A percentile compares a stretch with the other conserved stretches of the same genome.
Evolutionary conservation across 2,329 filamentous ascomycete genomes (phyloP).

Genomic region (Helotiales sp.): DNA sequence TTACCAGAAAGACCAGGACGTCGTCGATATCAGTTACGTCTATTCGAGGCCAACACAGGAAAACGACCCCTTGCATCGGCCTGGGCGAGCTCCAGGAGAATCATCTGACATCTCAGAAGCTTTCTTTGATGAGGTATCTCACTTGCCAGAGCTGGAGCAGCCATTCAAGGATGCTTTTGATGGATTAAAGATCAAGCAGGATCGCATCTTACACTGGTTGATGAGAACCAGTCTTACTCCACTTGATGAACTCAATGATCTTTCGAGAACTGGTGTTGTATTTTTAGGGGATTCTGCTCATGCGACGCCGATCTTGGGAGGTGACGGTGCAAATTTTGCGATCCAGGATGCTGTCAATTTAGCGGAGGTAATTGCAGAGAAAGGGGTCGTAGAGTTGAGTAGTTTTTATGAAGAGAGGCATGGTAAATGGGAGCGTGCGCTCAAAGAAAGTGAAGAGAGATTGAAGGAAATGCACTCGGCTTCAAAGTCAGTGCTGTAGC

Average conservation of each 20-base stretch:
- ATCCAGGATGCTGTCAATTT: slow-evolving; percentile 23
- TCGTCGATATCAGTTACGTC: slow-evolving; percentile 12
- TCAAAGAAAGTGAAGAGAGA: slow-evolving; percentile 1
- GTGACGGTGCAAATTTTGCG: slow-evolving; percentile 24
- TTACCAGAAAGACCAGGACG: not conserved
- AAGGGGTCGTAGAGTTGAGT: not conserved
- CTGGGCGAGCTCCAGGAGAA: not conserved
- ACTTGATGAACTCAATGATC: slow-evolving; percentile 5
- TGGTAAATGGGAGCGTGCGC: slow-evolving; percentile 5
- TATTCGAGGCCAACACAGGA: slow-evolving; percentile 12
- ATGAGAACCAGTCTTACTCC: slow-evolving; percentile 14
- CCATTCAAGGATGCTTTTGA: slow-evolving; percentile 20
- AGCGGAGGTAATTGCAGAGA: slow-evolving; percentile 5
- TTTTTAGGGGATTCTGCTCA: slow-evolving; percentile 24
- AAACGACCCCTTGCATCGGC: slow-evolving; percentile 13
- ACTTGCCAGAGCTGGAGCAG: not conserved
- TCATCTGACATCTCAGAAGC: slow-evolving; percentile 6
- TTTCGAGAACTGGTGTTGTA: slow-evolving; percentile 11
- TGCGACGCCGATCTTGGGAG: slow-evolving; percentile 25
- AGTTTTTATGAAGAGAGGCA: slow-evolving; percentile 3
- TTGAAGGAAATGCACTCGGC: slow-evolving; percentile 12
- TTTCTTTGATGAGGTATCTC: slow-evolving; percentile 11
- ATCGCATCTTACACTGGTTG: slow-evolving; percentile 19
- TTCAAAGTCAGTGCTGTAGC: not conserved
- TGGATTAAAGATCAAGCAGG: slow-evolving; percentile 7